Base-by-base conservation (phyloP, 768 basidiomycete genomes). In the Suillus subaureus region DNA sequence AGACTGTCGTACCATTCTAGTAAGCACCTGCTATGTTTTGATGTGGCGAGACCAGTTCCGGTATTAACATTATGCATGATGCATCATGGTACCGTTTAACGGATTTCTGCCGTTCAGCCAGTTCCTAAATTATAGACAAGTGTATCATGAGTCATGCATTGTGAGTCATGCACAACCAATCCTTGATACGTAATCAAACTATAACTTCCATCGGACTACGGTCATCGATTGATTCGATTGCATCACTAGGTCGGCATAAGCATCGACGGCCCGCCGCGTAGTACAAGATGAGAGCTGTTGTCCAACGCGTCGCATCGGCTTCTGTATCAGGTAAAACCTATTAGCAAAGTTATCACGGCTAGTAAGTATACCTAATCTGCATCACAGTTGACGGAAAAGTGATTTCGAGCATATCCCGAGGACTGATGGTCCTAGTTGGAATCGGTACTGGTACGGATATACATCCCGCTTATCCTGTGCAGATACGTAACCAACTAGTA, bases 391-490 rank as follows among this genome's bases (percentile, higher is more conserved):
- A 96, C 69, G 85, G 84, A 55, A 82, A 91, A 71, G 82, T 88
- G 39, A 87, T 98, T 67, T 94, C 95, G 4, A 84, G 85, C 43
- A 97, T 98, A 66, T 89, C 90, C 21, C 83, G 84, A 69, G 96
- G 96, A 2, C 80, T 98, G 37, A 90, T 98, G 86, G 92, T 96
- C 23, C 85, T 98, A 18, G 87, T 98, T 40, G 96, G 96, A 33
- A 92, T 98, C 69, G 93, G 92, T 51, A 81, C 82, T 79, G 92
- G 93, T 92, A 80, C 70, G 82, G 67, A 31, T 54, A 43, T 42
- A 2, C n/a, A 23, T 62, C 23, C 51, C 39, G 16, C 31, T 61
- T 56, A 33, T 63, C 42, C 37, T 40, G 49, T 67, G 16, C 66
- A 68, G 58, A 69, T 18, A 43, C 26, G 13, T 7, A 28, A 1